Evolutionary conservation across 805 yeast species (phyloP).

Genomic region (Lipomyces yamadae): DNA sequence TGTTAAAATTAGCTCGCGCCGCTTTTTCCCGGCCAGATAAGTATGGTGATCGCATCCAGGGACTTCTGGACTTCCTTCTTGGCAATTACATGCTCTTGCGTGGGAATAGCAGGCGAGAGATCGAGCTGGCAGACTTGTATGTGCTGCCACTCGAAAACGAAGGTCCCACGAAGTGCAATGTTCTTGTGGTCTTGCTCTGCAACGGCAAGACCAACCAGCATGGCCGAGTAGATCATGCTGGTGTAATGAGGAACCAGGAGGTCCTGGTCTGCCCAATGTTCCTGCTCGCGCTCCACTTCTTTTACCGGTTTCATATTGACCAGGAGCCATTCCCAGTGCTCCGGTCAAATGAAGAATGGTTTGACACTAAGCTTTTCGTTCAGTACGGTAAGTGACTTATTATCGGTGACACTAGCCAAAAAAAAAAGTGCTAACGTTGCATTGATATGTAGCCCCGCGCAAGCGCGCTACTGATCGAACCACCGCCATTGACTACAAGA

Average conservation of each 20-base stretch:
- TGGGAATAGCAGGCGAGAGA: not conserved
- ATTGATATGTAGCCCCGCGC: not conserved
- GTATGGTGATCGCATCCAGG: not conserved
- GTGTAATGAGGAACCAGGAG: not conserved
- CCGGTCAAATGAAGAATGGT: not conserved
- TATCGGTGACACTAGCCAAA: not conserved
- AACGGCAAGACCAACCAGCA: not conserved
- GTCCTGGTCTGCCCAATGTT: not conserved
- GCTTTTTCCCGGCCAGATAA: not conserved
- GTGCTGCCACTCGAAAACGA: not conserved
- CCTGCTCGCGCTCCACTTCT: not conserved
- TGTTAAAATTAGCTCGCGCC: not conserved
- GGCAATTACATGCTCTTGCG: not conserved
- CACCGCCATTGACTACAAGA: not conserved
- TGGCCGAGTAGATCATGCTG: not conserved
- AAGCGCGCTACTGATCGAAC: not conserved
- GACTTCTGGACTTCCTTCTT: not conserved
- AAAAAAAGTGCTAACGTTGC: not conserved
- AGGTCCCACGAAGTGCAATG: not conserved
- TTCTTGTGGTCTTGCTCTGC: not conserved
- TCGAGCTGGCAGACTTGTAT: not conserved
- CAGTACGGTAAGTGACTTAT: not conserved
- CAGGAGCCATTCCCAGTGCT: conserved; percentile 4
- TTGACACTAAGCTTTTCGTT: not conserved
- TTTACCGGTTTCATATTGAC: no score